A percentile compares a stretch with the other conserved stretches of the same genome.
These are phyloP conservation scores for Colletotrichum sp. DNA, from an alignment of 2,329 filamentous ascomycete species.

Conservation along the genomic window DNA sequence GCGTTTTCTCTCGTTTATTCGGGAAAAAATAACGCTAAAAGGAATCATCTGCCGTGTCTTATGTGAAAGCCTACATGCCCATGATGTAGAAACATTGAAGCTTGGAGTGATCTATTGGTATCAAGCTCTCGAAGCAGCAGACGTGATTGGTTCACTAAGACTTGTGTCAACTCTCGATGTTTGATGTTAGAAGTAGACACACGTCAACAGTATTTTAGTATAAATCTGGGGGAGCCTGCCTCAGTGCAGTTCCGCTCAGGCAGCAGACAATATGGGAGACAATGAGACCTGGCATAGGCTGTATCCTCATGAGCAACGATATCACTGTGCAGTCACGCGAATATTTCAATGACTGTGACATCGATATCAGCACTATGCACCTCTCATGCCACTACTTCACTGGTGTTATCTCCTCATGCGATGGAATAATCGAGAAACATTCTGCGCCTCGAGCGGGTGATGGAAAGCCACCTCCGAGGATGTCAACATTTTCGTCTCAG, in stretches of 20 bases:
- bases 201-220: neutral
- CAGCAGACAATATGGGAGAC: neutral
- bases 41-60: neutral
- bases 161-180: neutral
- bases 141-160: neutral
- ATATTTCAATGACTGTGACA: neutral
- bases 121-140: neutral
- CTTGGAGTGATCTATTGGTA: neutral
- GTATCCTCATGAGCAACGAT: neutral
- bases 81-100: neutral
- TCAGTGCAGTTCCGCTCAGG: neutral
- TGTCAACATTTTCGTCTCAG: neutral
- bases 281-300: neutral
- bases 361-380: neutral
- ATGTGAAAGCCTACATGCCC: neutral
- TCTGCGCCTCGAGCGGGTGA: neutral
- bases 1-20: neutral
- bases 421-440: neutral
- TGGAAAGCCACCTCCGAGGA: neutral
- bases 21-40: neutral
- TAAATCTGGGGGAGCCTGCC: neutral
- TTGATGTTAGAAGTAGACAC: neutral
- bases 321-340: neutral
- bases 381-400: neutral
- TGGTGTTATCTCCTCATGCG: neutral